Evolutionary conservation across 352 stramenopile genomes (phyloP), one percentile per base, ranked within the genome.

Genomic region (Pythium graminicola): DNA sequence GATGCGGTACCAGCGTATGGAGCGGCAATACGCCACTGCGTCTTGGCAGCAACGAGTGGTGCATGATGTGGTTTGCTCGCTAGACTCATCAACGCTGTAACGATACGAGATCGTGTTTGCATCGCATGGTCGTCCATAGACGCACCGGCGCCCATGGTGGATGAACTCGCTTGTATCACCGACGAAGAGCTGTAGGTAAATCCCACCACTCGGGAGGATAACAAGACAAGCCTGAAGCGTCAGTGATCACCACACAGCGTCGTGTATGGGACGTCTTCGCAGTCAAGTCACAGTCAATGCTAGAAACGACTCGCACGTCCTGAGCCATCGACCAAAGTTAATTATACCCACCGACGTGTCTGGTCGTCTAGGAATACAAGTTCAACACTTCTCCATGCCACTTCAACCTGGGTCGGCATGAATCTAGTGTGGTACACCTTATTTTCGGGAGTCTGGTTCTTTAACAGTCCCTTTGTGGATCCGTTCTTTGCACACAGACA

Each of bases 11-110:
- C 70, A 6, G 65, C 57, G 45, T 79, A 83, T 7, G 65, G 73
- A 14, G 76, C 71, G 1, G 73, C 58, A 42, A 89, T 86, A 48
- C 79, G 72, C 79, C 79, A 89, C 61, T 89, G 79, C 17, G 79
- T 89, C 53, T 89, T 89, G 40, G 79, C 79, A 0, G 79, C 79
- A 9, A 87, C 76, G 0, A 89, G 65, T 13, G 79, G 79, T 17
- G 76, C 79, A 27, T 84, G 76, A 36, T 88, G 72, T 11, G 76
- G 72, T 23, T 85, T 84, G 58, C 76, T 85, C 14, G 69, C 58
- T 9, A 85, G 64, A 38, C 70, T 76, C 23, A 79, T 60, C 17
- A 82, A 67, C 36, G 66, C 62, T 11, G 69, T 47, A 47, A 83
- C 65, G 40, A 89, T 70, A 17, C 72, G 65, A 1, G 75, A 75